phyloP scores from a whole-genome alignment of 306 rosid genomes.

The Crotalaria pallida region DNA sequence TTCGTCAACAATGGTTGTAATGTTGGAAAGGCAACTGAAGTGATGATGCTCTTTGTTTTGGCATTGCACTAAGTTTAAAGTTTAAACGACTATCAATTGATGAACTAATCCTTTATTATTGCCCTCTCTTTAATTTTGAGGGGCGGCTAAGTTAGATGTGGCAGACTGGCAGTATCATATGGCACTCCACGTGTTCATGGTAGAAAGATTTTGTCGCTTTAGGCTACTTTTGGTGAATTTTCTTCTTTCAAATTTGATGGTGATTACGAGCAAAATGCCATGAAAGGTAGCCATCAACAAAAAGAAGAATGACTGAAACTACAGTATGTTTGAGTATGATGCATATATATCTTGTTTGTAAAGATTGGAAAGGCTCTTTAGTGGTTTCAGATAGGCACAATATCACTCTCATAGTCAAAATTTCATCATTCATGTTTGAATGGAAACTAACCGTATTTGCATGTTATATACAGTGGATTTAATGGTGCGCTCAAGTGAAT shows the following conservation, averaged over 20 bases:
- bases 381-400: slow-evolving; percentile 45
- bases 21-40: slow-evolving; percentile 31
- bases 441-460: slow-evolving; percentile 30
- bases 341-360: background rate
- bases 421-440: slow-evolving; percentile 25
- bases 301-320: slow-evolving; percentile 37
- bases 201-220: slow-evolving; percentile 34
- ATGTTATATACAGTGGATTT: slow-evolving; percentile 4
- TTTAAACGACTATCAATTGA: slow-evolving; percentile 32
- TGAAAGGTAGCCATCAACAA: slow-evolving; percentile 32
- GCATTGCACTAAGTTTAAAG: slow-evolving; percentile 25
- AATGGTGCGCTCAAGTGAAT: slow-evolving; percentile 5
- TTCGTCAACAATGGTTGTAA: slow-evolving; percentile 33
- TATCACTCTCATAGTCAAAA: slow-evolving; percentile 45
- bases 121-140: slow-evolving; percentile 26
- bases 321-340: slow-evolving; percentile 12
- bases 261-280: slow-evolving; percentile 35
- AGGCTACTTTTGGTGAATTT: slow-evolving; percentile 21
- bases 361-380: background rate
- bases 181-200: slow-evolving; percentile 24
- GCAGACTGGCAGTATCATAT: slow-evolving; percentile 21
- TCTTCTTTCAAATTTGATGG: slow-evolving; percentile 19
- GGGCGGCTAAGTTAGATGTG: slow-evolving; percentile 28
- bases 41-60: slow-evolving; percentile 14
- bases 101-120: slow-evolving; percentile 17